These are phyloP conservation scores for Talaromyces stipitatus DNA, from an alignment of 495 filamentous ascomycete genomes.

Conservation along the genomic window DNA sequence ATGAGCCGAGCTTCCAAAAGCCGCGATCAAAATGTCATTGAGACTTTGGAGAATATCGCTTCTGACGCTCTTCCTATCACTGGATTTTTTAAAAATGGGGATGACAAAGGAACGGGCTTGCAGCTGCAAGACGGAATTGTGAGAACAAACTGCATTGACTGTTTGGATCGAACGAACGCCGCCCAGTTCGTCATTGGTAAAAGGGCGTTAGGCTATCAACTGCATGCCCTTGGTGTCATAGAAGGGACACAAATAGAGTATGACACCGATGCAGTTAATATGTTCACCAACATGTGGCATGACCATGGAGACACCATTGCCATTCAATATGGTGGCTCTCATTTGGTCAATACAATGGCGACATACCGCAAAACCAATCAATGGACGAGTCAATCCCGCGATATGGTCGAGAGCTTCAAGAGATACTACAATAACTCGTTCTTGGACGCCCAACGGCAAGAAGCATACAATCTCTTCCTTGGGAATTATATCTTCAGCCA, in stretches of 20 bases:
- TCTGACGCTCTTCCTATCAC: slow-evolving; percentile 78
- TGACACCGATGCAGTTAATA: slow-evolving; percentile 89
- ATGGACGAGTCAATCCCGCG: slow-evolving; percentile 93
- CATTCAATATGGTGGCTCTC: slow-evolving; percentile 94
- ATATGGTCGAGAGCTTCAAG: slow-evolving; percentile 99
- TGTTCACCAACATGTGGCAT: slow-evolving; percentile 94
- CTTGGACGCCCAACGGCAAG: slow-evolving; percentile 89
- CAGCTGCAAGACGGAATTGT: slow-evolving; percentile 87
- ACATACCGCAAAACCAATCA: slow-evolving; percentile 98
- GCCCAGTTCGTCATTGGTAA: slow-evolving; percentile 99
- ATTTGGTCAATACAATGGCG: slow-evolving; percentile 97
- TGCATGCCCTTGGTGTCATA: slow-evolving; percentile 87
- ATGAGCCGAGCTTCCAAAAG: slow-evolving; percentile 96
- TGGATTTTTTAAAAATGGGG: slow-evolving; percentile 91
- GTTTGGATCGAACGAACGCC: slow-evolving; percentile 91
- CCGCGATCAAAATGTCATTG: slow-evolving; percentile 93
- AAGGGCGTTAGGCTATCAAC: slow-evolving; percentile 80
- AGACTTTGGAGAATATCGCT: slow-evolving; percentile 79
- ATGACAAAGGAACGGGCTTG: slow-evolving; percentile 51
- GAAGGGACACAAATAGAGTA: slow-evolving; percentile 73
- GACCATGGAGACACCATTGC: slow-evolving; percentile 97
- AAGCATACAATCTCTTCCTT: slow-evolving; percentile 96
- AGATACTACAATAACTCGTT: slow-evolving; percentile 99
- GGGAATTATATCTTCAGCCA: slow-evolving; percentile 91
- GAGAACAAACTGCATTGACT: slow-evolving; percentile 96